phyloP scores from a whole-genome alignment of 75 land plant species.

The Pinus albicaulis region DNA sequence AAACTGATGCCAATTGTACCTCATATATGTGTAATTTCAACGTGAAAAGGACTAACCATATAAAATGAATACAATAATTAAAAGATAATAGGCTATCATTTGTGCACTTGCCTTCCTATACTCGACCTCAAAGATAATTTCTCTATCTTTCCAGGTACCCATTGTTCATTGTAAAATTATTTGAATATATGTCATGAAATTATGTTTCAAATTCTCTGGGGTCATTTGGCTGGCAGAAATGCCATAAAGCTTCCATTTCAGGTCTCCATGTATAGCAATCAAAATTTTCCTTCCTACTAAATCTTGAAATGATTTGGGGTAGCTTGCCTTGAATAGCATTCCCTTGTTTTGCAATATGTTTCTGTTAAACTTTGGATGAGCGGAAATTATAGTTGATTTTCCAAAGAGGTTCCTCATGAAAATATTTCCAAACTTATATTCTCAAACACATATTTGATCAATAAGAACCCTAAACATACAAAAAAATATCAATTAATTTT shows the following conservation, averaged over 20 bases:
- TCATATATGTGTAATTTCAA: no score
- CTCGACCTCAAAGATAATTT: constrained; percentile 32
- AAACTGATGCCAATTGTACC: constrained; percentile 27
- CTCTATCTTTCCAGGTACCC: background rate
- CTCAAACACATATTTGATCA: no score
- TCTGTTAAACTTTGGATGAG: no score
- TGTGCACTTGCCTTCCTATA: constrained; percentile 11
- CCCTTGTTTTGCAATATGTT: no score
- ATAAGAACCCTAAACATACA: no score
- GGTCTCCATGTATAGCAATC: constrained; percentile 42
- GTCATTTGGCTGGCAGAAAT: constrained; percentile 43
- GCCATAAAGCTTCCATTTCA: constrained; percentile 44
- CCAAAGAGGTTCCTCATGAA: no score
- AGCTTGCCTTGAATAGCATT: constrained; percentile 45
- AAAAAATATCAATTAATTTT: no score
- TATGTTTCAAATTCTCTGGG: constrained; percentile 29
- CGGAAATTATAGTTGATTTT: no score
- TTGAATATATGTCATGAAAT: constrained; percentile 42
- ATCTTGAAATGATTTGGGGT: constrained; percentile 47
- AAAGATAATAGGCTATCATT: no score
- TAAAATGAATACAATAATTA: no score
- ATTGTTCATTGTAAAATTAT: constrained; percentile 21
- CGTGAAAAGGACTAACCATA: no score
- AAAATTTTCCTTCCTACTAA: constrained; percentile 49
- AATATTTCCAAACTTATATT: no score